Base-by-base conservation (phyloP, 1,139 yeast genomes). In the Candida glucosophila region DNA sequence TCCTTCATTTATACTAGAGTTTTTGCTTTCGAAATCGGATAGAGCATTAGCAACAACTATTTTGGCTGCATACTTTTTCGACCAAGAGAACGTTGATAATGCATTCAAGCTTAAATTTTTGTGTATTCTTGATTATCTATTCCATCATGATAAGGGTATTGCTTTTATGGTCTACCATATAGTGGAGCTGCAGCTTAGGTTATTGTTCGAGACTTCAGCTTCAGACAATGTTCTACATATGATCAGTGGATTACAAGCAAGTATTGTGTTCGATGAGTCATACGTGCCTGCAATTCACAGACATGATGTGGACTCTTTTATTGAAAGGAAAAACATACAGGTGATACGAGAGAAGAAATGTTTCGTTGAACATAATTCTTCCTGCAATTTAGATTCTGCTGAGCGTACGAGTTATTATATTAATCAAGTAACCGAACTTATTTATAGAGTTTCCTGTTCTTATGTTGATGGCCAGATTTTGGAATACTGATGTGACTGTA, bases 21-120 rank as follows among this genome's bases (percentile, higher is more conserved):
- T 63, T 53, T 44, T 78, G 21, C 34, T 57, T 5, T 44, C 58
- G 5, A 67, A 62, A 17, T 33, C 58, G 2, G 54, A 58, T 3
- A 52, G 54, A 15, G 58, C 83, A 0, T 55, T 58, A 20, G 40
- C 73, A 20, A 53, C 73, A 0, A 49, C 76, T 28, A 58, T 65
- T 29, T 70, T 75, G 32, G 74, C 74, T 6, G 66, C 79, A 0
- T 52, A 55, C 22, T 64, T 69, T 31, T 77, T 74, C 47, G 58
- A 58, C 17, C 51, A 65, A 2, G 67, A 67, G 5, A 52, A 66
- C 1, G 66, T 54, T 16, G 69, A 63, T 31, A 43, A 44, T 15
- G 54, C 59, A 4, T 59, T 72, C 31, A 74, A 67, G 29, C 40
- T 63, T 8, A 66, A 77, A 27, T 78, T 74, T 37, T 51, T 81